These are phyloP conservation scores for Puya raimondii DNA, from an alignment of 176 grass and related monocot genomes.

Conservation along the genomic window DNA sequence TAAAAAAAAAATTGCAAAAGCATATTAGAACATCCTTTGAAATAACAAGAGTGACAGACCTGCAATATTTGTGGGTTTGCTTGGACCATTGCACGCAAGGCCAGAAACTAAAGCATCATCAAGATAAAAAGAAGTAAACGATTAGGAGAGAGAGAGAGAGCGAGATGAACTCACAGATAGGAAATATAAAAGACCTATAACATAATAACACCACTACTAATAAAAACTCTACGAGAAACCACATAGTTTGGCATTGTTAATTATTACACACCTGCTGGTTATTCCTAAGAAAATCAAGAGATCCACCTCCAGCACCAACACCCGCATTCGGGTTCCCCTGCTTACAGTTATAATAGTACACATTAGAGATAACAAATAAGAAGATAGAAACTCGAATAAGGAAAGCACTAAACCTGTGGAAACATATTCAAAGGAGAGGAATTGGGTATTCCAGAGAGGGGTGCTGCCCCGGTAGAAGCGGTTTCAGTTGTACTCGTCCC, in stretches of 20 bases:
- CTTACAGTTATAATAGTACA: constrained; percentile 14
- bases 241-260: constrained; percentile 14
- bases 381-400: constrained; percentile 9
- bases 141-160: not conserved
- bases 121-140: not conserved
- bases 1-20: not conserved
- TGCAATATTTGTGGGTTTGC: constrained; percentile 95
- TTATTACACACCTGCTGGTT: constrained; percentile 60
- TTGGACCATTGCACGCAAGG: constrained; percentile 79
- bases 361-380: constrained; percentile 12
- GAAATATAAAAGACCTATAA: not conserved
- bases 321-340: constrained; percentile 47
- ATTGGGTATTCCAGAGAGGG: constrained; percentile 67
- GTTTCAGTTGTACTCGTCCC: constrained; percentile 26
- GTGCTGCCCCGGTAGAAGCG: constrained; percentile 20
- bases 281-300: constrained; percentile 81
- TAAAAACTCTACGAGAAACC: not conserved
- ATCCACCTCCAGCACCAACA: constrained; percentile 56
- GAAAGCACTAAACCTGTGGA: constrained; percentile 49
- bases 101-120: constrained; percentile 63
- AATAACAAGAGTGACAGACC: constrained; percentile 32
- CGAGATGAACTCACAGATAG: not conserved
- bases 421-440: constrained; percentile 85
- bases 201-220: not conserved
- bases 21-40: not conserved